Conservation (phyloP, 2,329 filamentous ascomycete species). For the Cladosporium oxysporum region DNA sequence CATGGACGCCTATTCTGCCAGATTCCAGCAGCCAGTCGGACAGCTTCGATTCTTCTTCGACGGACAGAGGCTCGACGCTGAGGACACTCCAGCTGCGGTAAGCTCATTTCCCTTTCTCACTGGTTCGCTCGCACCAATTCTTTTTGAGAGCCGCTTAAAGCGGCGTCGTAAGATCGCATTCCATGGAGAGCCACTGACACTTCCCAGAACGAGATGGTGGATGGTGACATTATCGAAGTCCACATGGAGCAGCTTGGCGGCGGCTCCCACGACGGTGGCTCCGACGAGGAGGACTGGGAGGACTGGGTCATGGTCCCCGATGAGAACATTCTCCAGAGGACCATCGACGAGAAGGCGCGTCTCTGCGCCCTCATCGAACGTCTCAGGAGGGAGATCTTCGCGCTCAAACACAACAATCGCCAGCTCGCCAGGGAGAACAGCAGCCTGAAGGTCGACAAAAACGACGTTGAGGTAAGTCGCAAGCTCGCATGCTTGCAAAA, state of each 20-base stretch:
- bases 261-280: neutral
- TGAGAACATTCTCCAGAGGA: neutral
- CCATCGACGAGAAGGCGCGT: neutral
- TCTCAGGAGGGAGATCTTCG: neutral
- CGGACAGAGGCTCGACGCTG: constrained; percentile 25
- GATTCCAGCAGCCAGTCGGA: constrained; percentile 18
- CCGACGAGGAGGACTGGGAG: neutral
- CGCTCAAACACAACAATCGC: neutral
- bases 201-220: constrained; percentile 27
- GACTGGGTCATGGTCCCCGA: neutral
- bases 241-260: constrained; percentile 30
- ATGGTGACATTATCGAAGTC: constrained; percentile 30
- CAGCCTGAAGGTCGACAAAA: neutral
- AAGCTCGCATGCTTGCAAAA: neutral
- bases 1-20: constrained; percentile 27
- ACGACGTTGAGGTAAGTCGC: neutral
- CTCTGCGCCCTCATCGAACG: neutral
- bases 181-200: neutral
- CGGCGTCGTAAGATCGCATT: neutral
- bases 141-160: neutral
- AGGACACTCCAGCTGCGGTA: constrained; percentile 27
- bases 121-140: neutral
- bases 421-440: too few species aligned
- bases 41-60: constrained; percentile 31
- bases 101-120: constrained; percentile 3